Evolutionary conservation across 2,329 filamentous ascomycete species (phyloP).

Genomic region (Fusarium marasasianum): DNA sequence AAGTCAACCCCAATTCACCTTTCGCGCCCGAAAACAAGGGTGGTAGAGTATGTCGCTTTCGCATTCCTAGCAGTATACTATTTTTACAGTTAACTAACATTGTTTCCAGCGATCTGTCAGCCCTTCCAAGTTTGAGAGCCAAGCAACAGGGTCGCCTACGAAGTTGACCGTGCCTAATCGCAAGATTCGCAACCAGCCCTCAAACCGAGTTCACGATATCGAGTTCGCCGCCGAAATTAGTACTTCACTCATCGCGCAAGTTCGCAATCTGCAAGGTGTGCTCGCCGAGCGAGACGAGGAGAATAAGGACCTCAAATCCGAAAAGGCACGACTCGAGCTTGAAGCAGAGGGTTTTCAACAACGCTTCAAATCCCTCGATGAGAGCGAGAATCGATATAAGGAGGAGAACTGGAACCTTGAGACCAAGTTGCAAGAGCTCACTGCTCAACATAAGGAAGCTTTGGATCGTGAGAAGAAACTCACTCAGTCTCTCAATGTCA

Average conservation of each 20-base stretch:
- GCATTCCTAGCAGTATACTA: not conserved
- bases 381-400: conserved; percentile 95
- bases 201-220: conserved; percentile 91
- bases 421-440: conserved; percentile 86
- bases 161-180: conserved; percentile 89
- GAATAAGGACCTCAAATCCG: conserved; percentile 76
- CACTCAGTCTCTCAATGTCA: conserved; percentile 73
- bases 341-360: conserved; percentile 83
- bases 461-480: conserved; percentile 86
- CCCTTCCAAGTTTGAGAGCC: conserved; percentile 82
- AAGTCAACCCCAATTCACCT: conserved; percentile 63
- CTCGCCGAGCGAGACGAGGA: conserved; percentile 89
- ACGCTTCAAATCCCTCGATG: conserved; percentile 83
- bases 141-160: conserved; percentile 85
- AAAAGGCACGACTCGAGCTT: conserved; percentile 82
- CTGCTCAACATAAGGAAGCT: conserved; percentile 77
- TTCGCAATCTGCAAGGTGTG: conserved; percentile 86
- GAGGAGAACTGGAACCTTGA: conserved; percentile 99
- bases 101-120: conserved; percentile 70
- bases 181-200: conserved; percentile 88
- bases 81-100: conserved; percentile 9
- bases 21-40: conserved; percentile 62
- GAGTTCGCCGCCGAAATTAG: conserved; percentile 99
- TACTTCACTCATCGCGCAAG: conserved; percentile 91
- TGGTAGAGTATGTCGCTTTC: conserved; percentile 58